Base-by-base conservation (phyloP, 2,329 filamentous ascomycete genomes). In the Lecanosticta acicola region DNA sequence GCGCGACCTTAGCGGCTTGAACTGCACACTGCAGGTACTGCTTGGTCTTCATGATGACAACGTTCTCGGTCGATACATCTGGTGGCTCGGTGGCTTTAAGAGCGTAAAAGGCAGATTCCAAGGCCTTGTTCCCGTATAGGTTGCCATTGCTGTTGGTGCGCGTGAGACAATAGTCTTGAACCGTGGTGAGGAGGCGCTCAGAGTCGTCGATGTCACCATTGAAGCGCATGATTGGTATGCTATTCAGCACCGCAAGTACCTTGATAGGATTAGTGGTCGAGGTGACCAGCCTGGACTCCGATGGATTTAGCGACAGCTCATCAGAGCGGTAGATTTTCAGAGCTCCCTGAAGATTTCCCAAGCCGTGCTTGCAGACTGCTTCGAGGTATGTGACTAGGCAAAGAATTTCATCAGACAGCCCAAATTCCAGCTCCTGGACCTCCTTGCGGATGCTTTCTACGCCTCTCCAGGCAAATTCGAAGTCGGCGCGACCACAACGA, bases 41-140 rank as follows among this genome's bases (percentile, higher is more conserved):
- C 67, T 95, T 96, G 45, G 85, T 83, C 51, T 84, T 79, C 48
- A 87, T 81, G 50, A 93, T 84, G 19, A 84, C 79, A n/a, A 57
- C 41, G 69, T 78, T 57, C 67, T 79, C 63, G 71, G 84, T 60
- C 4, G 85, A 76, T 29, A 34, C 41, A 20, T 45, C 32, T 1
- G 37, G 39, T n/a, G 46, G 34, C 2, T 83, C 80, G 7, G 67
- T 62, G 4, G 87, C 84, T 54, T 82, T 77, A 46, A 91, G 76
- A 9, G 95, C 76, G 59, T 85, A 80, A 71, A 84, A 91, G 1
- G 87, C 87, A 24, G 85, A 84, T 52, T 80, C 78, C 46, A 96
- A 81, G 58, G 90, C 84, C 57, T 79, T 76, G 65, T 87, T 90
- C 32, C 79, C 76, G 62, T 89, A 86, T 45, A 77, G 74, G 21